These are phyloP conservation scores for Polyrhizophydium stewartii DNA, from an alignment of 371 early-diverging fungal species.

Conservation along the genomic window DNA sequence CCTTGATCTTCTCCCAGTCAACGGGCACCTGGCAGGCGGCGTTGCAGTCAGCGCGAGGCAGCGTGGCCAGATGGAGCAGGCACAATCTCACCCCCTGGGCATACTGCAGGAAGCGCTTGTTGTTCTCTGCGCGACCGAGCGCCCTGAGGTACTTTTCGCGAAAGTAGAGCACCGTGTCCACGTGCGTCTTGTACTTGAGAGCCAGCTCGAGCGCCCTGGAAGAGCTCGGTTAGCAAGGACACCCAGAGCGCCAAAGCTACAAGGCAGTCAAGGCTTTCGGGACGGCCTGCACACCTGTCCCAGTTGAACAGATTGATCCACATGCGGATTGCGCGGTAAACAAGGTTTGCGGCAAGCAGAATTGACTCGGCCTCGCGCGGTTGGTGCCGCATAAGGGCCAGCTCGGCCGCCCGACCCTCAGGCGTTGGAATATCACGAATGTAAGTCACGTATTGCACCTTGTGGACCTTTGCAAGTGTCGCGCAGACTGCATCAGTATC, in stretches of 20 bases:
- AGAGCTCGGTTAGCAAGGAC: not conserved
- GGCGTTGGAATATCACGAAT: constrained; percentile 42
- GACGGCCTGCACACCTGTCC: constrained; percentile 39
- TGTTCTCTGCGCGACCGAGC: constrained; percentile 30
- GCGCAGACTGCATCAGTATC: not conserved
- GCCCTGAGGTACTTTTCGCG: constrained; percentile 41
- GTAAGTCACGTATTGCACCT: constrained; percentile 50
- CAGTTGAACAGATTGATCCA: constrained; percentile 46
- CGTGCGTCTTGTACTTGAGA: constrained; percentile 45
- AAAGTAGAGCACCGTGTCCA: constrained; percentile 46
- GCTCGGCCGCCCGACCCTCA: constrained; percentile 44
- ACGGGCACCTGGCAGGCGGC: constrained; percentile 19
- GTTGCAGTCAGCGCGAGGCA: not conserved
- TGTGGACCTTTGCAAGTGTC: constrained; percentile 35
- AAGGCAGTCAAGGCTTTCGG: not conserved
- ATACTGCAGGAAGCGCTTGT: constrained; percentile 40
- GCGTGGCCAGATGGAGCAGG: not conserved
- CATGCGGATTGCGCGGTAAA: constrained; percentile 42
- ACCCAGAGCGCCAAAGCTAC: not conserved
- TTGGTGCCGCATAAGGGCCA: constrained; percentile 41
- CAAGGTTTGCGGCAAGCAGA: constrained; percentile 32
- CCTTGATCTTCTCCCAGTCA: constrained; percentile 36
- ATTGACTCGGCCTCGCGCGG: constrained; percentile 49
- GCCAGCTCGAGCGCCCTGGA: constrained; percentile 49
- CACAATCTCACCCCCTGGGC: constrained; percentile 25